Evolutionary conservation across 768 basidiomycete species (phyloP), one percentile per base, ranked within the genome.

Genomic region (Termitomyces sp.): DNA sequence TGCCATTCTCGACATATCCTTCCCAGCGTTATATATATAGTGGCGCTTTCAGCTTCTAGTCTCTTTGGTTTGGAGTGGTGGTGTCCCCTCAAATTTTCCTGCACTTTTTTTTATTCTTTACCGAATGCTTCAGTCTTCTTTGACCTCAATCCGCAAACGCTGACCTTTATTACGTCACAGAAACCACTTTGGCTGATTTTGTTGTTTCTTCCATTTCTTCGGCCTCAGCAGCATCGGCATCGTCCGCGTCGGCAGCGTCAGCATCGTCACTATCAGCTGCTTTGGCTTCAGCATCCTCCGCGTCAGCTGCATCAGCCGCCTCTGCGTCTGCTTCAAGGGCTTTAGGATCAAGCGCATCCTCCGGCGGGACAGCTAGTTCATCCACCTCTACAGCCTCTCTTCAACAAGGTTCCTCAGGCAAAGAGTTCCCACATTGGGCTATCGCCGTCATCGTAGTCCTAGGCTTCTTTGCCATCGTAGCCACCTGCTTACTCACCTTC

Each of bases 401-500:
- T 22, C 89, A 88, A 67, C 62, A 67, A 51, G 59, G 66, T 18
- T 56, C 56, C 30, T 62, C 65, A 52, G 66, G 61, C 56, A 67
- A 77, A 16, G 64, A 75, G 36, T 94, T 94, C 68, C 93, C 92
- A 9, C 84, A 83, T 67, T 94, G 92, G 93, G 94, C 90, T 10
- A 95, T 95, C 65, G 92, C 94, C 53, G 87, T 94, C 62, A 90
- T 94, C 53, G 88, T 87, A 48, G 81, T 94, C 43, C 82, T 95
- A 26, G 92, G 91, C 26, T 87, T 93, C 73, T 77, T 94, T 59
- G 91, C 92, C 55, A 85, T 94, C 60, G 79, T 84, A 44, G 84
- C 88, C 14, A 75, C 82, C 5, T 83, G 86, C 62, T 70, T 87
- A 52, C 80, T 92, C 54, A 74, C 77, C 38, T 92, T 91, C 77